Conservation (phyloP, 345 rosid species). For the Syzygium aqueum region DNA sequence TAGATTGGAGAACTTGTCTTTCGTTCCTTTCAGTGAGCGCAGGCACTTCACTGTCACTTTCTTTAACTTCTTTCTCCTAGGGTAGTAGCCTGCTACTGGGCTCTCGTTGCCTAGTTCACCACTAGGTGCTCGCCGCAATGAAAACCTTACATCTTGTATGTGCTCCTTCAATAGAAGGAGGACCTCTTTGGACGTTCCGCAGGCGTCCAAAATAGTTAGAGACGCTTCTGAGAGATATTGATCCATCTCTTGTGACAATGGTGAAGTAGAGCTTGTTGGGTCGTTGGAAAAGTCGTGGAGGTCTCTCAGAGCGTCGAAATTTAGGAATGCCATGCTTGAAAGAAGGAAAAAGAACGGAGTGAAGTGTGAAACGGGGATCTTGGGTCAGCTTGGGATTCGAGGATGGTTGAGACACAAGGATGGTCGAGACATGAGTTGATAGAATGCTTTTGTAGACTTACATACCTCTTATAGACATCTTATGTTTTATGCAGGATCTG, state of each 20-base stretch:
- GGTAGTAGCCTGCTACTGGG: slow-evolving; percentile 41
- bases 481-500: neutral
- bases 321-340: slow-evolving; percentile 32
- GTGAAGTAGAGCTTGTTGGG: slow-evolving; percentile 34
- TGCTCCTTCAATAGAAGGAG: slow-evolving; percentile 52
- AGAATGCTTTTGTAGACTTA: neutral
- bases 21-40: slow-evolving; percentile 35
- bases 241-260: slow-evolving; percentile 35
- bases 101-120: slow-evolving; percentile 26
- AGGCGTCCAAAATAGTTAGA: slow-evolving; percentile 58
- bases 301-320: slow-evolving; percentile 55
- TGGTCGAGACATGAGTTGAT: neutral
- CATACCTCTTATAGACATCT: neutral
- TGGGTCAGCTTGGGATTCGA: neutral
- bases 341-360: neutral
- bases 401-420: neutral
- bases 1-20: slow-evolving; percentile 9
- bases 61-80: slow-evolving; percentile 46
- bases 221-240: slow-evolving; percentile 53
- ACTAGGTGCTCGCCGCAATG: slow-evolving; percentile 26
- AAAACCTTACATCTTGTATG: slow-evolving; percentile 39
- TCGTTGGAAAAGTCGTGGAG: slow-evolving; percentile 49
- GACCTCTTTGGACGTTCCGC: slow-evolving; percentile 49
- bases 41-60: slow-evolving; percentile 64
- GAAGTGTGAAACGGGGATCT: neutral